Base-by-base conservation (phyloP, 2,329 filamentous ascomycete species). In the Pseudogymnoascus sp. region DNA sequence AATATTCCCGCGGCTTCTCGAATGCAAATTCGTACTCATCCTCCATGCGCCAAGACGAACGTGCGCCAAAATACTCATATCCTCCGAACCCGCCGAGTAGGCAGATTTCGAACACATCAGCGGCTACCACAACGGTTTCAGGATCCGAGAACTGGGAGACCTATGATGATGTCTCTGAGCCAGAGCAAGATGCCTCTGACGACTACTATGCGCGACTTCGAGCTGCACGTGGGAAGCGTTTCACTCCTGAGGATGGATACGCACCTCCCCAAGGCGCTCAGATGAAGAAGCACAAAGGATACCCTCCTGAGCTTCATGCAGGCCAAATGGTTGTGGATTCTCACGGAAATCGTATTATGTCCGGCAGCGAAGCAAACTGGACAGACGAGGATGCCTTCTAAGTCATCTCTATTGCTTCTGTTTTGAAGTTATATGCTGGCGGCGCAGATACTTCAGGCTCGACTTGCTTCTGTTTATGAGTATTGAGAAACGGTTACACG, bases 121-220 rank as follows among this genome's bases (percentile, higher is more conserved):
- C 78, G 2, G 76, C 78, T 21, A 77, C 77, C n/a, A 90, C 88
- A 1, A 81, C 81, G 21, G 81, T 89, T 27, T 91, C 89, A 4
- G 90, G 90, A 1, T 96, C 90, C 3, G 93, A 97, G 75, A 97
- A 97, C 73, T 97, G 93, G 93, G 93, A 97, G 75, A 96, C 92
- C 8, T 97, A 94, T 69, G 92, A 94, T 68, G 90, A 96, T 72
- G 85, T 82, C 67, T 91, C 88, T 64, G 87, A 91, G 69, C 84
- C 87, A 0, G 89, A 91, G 69, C 80, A 82, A 25, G 92, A 96
- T 72, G 83, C 83, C 0, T 87, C 86, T 3, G 90, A 94, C 64
- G 93, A 94, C 73, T 95, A 96, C 74, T 95, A 96, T 74, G 88
- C 89, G 66, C 91, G 90, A 74, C 77, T 92, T 61, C 83, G 87